A percentile compares a stretch with the other conserved stretches of the same genome.
Conservation (phyloP, 2,329 filamentous ascomycete species). For the Daldinia sp. region DNA sequence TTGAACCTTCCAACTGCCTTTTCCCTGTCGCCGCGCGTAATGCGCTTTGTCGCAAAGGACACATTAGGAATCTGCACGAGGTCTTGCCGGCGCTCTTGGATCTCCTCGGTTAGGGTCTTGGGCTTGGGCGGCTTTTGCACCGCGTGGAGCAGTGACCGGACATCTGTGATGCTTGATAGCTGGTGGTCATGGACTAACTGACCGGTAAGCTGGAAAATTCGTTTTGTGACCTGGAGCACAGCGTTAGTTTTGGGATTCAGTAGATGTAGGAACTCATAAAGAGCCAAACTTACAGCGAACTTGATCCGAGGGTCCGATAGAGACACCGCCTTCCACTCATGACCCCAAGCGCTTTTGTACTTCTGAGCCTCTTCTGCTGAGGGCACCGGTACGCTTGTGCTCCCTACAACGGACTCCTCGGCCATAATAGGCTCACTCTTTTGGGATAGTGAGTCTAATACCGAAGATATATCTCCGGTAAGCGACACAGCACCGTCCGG, state of each 20-base stretch:
- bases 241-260: constrained; percentile 30
- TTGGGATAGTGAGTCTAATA: constrained; percentile 52
- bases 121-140: constrained; percentile 67
- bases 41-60: constrained; percentile 70
- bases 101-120: constrained; percentile 71
- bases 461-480: constrained; percentile 53
- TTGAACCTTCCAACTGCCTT: constrained; percentile 81
- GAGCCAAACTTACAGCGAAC: constrained; percentile 73
- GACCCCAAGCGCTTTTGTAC: constrained; percentile 61
- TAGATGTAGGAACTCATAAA: not conserved
- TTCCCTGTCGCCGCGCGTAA: constrained; percentile 79
- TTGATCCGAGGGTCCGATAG: constrained; percentile 71
- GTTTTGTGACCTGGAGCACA: constrained; percentile 77
- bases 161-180: constrained; percentile 67
- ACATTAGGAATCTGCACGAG: constrained; percentile 73
- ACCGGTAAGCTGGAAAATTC: constrained; percentile 84
- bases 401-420: constrained; percentile 20
- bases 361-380: constrained; percentile 57
- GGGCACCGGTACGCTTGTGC: constrained; percentile 27
- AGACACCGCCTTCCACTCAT: constrained; percentile 68
- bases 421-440: constrained; percentile 42
- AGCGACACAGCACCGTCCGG: constrained; percentile 58
- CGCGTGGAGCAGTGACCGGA: constrained; percentile 66
- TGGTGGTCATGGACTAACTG: constrained; percentile 78
- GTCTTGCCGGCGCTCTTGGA: constrained; percentile 57